A percentile compares a stretch with the other conserved stretches of the same genome.
Evolutionary conservation across 1,284 basidiomycete genomes (phyloP).

Genomic region (Limonomyces culmigenus): DNA sequence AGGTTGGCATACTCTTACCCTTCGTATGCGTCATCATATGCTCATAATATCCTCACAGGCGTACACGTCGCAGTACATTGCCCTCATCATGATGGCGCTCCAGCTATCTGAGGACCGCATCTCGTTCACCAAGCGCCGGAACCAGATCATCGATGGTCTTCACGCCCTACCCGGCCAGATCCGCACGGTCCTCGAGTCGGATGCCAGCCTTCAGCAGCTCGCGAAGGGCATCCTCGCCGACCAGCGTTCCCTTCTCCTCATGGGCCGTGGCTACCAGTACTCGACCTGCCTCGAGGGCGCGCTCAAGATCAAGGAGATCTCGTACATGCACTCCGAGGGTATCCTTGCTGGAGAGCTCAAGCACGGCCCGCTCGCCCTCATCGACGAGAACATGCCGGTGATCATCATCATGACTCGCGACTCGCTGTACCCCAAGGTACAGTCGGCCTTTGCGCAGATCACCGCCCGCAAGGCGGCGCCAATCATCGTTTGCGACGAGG

Average conservation of each 20-base stretch:
- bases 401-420: constrained; percentile 99
- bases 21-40: background rate
- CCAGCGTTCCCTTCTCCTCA: constrained; percentile 85
- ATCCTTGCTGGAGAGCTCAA: constrained; percentile 98
- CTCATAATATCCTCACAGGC: constrained; percentile 35
- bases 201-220: constrained; percentile 68
- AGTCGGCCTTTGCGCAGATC: constrained; percentile 91
- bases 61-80: constrained; percentile 99
- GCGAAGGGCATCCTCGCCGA: constrained; percentile 64
- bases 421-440: constrained; percentile 96
- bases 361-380: constrained; percentile 93
- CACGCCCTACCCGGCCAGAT: constrained; percentile 86
- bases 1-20: constrained; percentile 31
- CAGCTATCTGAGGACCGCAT: constrained; percentile 96
- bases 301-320: constrained; percentile 99
- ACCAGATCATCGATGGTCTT: constrained; percentile 89
- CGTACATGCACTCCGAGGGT: constrained; percentile 85
- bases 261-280: constrained; percentile 97
- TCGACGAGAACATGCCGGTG: constrained; percentile 97
- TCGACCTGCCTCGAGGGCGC: constrained; percentile 98
- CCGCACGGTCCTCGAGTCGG: constrained; percentile 73
- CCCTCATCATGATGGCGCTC: constrained; percentile 94
- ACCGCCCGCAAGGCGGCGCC: constrained; percentile 93
- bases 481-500: constrained; percentile 93
- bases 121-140: constrained; percentile 78